Evolutionary conservation across 2,329 filamentous ascomycete species (phyloP), one percentile per base, ranked within the genome.

Genomic region (Pseudomassariella vexata): DNA sequence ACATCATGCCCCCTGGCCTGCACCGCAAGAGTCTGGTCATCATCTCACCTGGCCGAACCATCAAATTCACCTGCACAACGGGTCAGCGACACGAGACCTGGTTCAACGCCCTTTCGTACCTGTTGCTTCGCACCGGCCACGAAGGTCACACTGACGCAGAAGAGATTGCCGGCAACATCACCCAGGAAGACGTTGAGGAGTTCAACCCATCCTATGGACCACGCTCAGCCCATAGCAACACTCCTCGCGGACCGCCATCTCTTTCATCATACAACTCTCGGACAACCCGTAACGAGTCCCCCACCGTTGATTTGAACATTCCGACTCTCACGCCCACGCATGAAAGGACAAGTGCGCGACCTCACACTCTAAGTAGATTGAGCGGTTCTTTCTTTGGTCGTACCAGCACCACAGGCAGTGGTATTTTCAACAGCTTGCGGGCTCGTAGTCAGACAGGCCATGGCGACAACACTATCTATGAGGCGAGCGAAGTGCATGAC

Each of bases 11-110:
- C 6, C 92, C 92, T 8, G 92, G 92, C 24, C 75, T 98, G 34
- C 90, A 96, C 62, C 81, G 85, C 46, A 95, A 95, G 76, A 95
- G 88, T 57, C 67, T 98, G 47, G 73, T 96, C 34, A 82, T 98
- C 36, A 73, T 94, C 37, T 92, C 90, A 2, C 89, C 89, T 14
- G 88, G 89, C 30, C 79, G 92, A 44, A 80, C 80, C 11, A 78
- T 98, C 60, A 90, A 95, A 59, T 94, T 98, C 45, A 98, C 92
- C 2, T 94, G 90, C 41, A 81, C 86, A 3, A 98, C 92, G 3
- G 85, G 87, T 22, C 88, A 95, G 55, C 76, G 92, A 39, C 92
- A 98, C 52, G 92, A 98, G 64, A 96, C 89, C 1, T 98, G 92
- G 92, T 95, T 92, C 70, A 96, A 96, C 52, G 89, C 92, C 0